phyloP scores from a whole-genome alignment of 306 rosid species.

The Styphnolobium japonicum region DNA sequence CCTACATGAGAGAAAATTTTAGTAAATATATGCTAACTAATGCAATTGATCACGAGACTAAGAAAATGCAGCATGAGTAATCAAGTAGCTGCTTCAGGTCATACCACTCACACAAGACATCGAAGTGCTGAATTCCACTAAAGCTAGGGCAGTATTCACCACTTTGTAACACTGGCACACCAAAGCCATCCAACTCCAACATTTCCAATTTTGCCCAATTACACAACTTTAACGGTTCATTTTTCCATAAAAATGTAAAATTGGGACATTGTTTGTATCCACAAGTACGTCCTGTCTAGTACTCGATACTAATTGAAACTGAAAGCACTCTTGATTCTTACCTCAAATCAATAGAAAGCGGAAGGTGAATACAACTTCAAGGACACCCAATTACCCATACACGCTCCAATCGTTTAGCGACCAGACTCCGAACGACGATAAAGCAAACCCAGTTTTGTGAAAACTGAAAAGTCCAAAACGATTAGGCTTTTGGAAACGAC shows the following conservation, averaged over 20 bases:
- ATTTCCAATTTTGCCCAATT: background rate
- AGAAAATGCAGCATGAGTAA: background rate
- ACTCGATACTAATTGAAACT: background rate
- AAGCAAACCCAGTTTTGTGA: background rate
- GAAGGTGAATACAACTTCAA: conserved; percentile 44
- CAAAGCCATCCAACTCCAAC: background rate
- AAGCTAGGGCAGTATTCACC: background rate
- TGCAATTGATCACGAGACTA: background rate
- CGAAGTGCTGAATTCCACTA: background rate
- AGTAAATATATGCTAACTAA: too few species aligned
- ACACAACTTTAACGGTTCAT: too few species aligned
- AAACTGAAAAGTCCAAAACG: too few species aligned
- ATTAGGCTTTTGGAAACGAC: too few species aligned
- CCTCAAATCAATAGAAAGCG: conserved; percentile 33
- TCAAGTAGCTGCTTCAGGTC: background rate
- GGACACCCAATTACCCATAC: conserved; percentile 39
- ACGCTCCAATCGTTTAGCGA: conserved; percentile 40
- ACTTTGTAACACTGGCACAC: background rate
- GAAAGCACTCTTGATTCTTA: background rate
- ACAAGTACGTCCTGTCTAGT: too few species aligned
- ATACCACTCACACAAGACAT: background rate
- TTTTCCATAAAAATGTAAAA: too few species aligned
- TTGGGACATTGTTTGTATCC: background rate
- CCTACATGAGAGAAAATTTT: background rate
- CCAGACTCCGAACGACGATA: conserved; percentile 21